Evolutionary conservation across 495 filamentous ascomycete genomes (phyloP), one percentile per base, ranked within the genome.

Genomic region (Lasiosphaeriaceae sp.): DNA sequence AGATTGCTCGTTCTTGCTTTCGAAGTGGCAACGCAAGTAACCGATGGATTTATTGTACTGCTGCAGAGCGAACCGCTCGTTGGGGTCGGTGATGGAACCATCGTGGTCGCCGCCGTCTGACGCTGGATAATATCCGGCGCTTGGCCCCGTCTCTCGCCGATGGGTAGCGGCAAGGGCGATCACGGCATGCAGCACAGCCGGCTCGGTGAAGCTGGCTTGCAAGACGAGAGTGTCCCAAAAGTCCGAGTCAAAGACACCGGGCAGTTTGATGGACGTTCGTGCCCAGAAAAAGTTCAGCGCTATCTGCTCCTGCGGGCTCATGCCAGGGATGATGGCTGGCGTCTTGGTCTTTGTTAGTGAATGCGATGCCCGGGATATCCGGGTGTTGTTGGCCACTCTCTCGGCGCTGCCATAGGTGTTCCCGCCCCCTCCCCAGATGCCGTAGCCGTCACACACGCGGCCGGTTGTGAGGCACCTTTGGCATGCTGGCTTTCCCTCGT

Each of bases 361-460:
- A 17, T n/a, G n/a, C n/a, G n/a, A n/a, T n/a, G n/a, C n/a, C n/a
- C n/a, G n/a, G n/a, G n/a, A n/a, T n/a, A n/a, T n/a, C n/a, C n/a
- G 12, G 50, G 34, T 60, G 53, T 0, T 47, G 39, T 39, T 47
- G 39, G 35, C 17, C 0, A 8, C 8, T n/a, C 55, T 34, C 39
- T 57, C 48, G 17, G 16, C 48, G 24, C 31, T 54, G 23, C 57
- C 60, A 43, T 62, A 66, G 21, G 56, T 54, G 22, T 74, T 73
- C 11, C 70, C 71, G 17, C 74, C 77, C 11, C 76, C 75, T 45
- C 77, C 76, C 78, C 78, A 81, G 56, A 80, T 71, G 22, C 72
- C 79, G 58, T 84, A 84, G 34, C 81, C 83, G 55, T 83, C 82
- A 65, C 83, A 86, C 21, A 72, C 65, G 16, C 82, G 77, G 41